Evolutionary conservation across 2,329 filamentous ascomycete species (phyloP).

Genomic region (Tolypocladium ophioglossoides): DNA sequence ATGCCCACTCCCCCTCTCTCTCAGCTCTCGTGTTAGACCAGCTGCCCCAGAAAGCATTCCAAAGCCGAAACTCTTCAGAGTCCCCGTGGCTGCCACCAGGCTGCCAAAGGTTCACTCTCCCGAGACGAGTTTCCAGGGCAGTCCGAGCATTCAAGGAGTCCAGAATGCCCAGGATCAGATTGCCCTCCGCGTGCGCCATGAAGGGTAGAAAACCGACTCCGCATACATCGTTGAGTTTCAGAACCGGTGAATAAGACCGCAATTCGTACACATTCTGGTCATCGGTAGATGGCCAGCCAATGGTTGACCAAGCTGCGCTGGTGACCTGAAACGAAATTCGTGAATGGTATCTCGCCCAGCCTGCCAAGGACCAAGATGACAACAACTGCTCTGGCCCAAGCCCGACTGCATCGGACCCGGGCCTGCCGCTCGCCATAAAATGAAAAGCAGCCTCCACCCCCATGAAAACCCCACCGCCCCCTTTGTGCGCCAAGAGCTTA

Average conservation of each 20-base stretch:
- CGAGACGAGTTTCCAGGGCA: not conserved
- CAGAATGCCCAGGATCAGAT: not conserved
- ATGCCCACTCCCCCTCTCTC: not conserved
- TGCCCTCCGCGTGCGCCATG: not conserved
- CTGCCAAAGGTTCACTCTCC: not conserved
- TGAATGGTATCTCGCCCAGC: not conserved
- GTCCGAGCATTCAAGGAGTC: not conserved
- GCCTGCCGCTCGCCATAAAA: not conserved
- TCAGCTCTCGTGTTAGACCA: not conserved
- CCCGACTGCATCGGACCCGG: not conserved
- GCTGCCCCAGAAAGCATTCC: not conserved
- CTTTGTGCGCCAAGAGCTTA: not conserved
- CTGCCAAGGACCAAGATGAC: not conserved
- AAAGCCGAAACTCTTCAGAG: not conserved
- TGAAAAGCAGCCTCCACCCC: not conserved
- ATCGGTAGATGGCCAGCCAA: not conserved
- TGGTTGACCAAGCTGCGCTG: not conserved
- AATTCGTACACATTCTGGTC: conserved; percentile 1
- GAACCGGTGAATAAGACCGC: not conserved
- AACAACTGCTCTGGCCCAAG: not conserved
- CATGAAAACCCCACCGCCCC: not conserved
- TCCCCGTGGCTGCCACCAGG: not conserved
- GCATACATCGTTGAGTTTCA: not conserved
- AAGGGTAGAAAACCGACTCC: not conserved
- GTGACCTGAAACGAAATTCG: not conserved